Conservation (phyloP, 2,329 filamentous ascomycete species). For the Parafenestella ontariensis region DNA sequence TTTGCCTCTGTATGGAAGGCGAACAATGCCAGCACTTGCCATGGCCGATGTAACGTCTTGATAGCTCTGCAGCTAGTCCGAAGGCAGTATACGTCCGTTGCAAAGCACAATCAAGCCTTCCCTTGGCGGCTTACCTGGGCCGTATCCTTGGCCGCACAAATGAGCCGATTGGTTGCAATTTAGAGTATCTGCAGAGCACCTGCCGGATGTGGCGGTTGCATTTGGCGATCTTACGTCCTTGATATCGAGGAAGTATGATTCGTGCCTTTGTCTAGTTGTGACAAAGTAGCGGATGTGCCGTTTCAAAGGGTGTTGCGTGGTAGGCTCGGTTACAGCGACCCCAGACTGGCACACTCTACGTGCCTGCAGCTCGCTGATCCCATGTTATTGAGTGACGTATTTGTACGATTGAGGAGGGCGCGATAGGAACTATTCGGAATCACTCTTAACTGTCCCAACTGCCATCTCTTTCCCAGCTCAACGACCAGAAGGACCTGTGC, state of each 20-base stretch:
- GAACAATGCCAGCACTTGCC: constrained; percentile 35
- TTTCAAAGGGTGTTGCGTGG: constrained; percentile 1
- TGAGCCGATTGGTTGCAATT: constrained; percentile 7
- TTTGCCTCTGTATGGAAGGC: constrained; percentile 19
- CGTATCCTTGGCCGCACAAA: constrained; percentile 11
- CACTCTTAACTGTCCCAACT: background rate
- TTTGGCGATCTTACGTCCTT: constrained; percentile 30
- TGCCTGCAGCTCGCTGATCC: background rate
- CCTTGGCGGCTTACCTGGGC: constrained; percentile 37
- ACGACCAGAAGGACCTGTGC: background rate
- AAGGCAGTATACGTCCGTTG: constrained; percentile 17
- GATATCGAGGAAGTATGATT: constrained; percentile 11
- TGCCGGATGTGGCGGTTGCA: constrained; percentile 25
- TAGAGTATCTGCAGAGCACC: constrained; percentile 26
- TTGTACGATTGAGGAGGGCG: background rate
- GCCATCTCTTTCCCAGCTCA: background rate
- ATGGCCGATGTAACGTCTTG: constrained; percentile 43
- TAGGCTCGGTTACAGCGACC: constrained; percentile 5
- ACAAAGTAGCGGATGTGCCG: constrained; percentile 16
- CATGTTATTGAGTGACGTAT: background rate
- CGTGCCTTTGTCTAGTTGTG: constrained; percentile 3
- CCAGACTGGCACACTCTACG: background rate
- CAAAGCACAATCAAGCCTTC: constrained; percentile 34
- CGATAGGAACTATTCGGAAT: background rate
- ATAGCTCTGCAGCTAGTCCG: constrained; percentile 21